These are phyloP conservation scores for Apiosordaria backusii DNA, from an alignment of 495 filamentous ascomycete species.

Conservation along the genomic window DNA sequence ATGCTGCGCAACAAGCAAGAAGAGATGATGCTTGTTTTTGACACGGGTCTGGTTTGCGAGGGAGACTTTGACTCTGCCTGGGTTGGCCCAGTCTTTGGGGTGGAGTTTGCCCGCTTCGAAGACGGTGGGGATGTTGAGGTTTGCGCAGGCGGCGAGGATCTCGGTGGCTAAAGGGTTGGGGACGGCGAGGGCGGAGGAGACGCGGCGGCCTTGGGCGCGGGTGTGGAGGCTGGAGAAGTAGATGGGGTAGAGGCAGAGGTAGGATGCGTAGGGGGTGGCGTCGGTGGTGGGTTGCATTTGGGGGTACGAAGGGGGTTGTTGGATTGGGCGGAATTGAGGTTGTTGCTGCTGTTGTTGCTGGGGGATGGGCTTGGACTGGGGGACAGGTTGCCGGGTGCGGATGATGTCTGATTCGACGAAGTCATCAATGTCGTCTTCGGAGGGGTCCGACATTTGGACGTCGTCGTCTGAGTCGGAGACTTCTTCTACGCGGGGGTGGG, in stretches of 20 bases:
- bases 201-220: slow-evolving; percentile 74
- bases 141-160: slow-evolving; percentile 78
- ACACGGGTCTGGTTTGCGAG: slow-evolving; percentile 46
- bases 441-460: slow-evolving; percentile 76
- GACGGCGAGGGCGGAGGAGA: slow-evolving; percentile 66
- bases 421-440: slow-evolving; percentile 62
- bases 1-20: slow-evolving; percentile 68
- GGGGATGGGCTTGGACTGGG: slow-evolving; percentile 28
- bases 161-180: slow-evolving; percentile 83
- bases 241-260: slow-evolving; percentile 86
- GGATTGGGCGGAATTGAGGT: slow-evolving; percentile 18
- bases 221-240: slow-evolving; percentile 83
- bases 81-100: slow-evolving; percentile 97
- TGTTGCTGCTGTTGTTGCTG: slow-evolving; percentile 21
- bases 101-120: slow-evolving; percentile 91
- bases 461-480: slow-evolving; percentile 74
- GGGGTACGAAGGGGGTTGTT: slow-evolving; percentile 26
- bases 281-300: slow-evolving; percentile 43
- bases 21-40: slow-evolving; percentile 90
- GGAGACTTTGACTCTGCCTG: slow-evolving; percentile 77
- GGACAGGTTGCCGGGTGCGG: slow-evolving; percentile 18
- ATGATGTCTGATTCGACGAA: slow-evolving; percentile 50
- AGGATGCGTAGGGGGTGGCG: slow-evolving; percentile 63
- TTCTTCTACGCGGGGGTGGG: slow-evolving; percentile 84
- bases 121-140: slow-evolving; percentile 67